phyloP scores from a whole-genome alignment of 768 basidiomycete species.

The Myochromella boudieri region DNA sequence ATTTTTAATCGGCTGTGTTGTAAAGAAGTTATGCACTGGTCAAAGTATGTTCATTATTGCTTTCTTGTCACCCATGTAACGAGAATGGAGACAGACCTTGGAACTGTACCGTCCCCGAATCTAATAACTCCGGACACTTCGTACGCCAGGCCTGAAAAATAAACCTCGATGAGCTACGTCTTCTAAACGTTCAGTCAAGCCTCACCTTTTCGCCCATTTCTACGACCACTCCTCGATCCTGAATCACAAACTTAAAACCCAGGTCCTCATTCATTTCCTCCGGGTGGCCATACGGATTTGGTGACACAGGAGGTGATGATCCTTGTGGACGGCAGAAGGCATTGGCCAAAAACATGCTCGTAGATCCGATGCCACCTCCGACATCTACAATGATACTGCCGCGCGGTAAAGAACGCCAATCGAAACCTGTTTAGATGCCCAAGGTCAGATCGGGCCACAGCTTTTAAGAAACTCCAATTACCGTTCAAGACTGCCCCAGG shows the following conservation, averaged over 20 bases:
- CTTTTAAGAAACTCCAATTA: conserved; percentile 22
- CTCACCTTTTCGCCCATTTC: conserved; percentile 50
- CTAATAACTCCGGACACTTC: conserved; percentile 58
- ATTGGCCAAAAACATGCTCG: conserved; percentile 37
- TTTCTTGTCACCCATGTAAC: neutral
- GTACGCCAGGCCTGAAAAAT: conserved; percentile 51
- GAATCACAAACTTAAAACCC: conserved; percentile 52
- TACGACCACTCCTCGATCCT: conserved; percentile 57
- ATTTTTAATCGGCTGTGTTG: conserved; percentile 51
- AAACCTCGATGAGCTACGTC: neutral
- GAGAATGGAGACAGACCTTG: conserved; percentile 36
- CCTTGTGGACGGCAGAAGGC: conserved; percentile 30
- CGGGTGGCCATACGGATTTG: conserved; percentile 9
- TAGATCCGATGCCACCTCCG: conserved; percentile 66
- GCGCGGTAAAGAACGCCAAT: conserved; percentile 52
- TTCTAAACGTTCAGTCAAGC: conserved; percentile 11
- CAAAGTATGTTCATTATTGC: too few relatives aligned
- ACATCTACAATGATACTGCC: conserved; percentile 62
- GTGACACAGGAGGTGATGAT: conserved; percentile 1
- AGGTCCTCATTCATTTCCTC: conserved; percentile 15
- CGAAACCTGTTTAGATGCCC: conserved; percentile 43
- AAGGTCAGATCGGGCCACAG: neutral
- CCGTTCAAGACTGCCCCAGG: conserved; percentile 60
- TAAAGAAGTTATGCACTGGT: conserved; percentile 82
- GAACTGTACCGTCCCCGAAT: conserved; percentile 51